These are phyloP conservation scores for Rhodamnia rubescens DNA, from an alignment of 345 rosid species.

Conservation along the genomic window DNA sequence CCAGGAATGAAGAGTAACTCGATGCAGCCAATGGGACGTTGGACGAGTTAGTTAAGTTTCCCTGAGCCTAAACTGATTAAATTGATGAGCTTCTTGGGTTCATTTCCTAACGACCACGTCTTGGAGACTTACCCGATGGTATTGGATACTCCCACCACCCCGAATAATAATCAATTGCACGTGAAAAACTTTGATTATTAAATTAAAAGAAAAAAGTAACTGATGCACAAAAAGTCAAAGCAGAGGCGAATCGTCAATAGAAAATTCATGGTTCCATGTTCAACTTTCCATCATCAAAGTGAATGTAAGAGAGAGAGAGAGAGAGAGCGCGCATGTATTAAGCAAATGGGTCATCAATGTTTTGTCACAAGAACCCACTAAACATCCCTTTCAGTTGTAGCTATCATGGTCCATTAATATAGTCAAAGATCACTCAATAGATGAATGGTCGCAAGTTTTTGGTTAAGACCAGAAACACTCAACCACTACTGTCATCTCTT, in stretches of 20 bases:
- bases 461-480: neutral
- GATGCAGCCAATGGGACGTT: too few species aligned
- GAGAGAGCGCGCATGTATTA: neutral
- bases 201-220: too few species aligned
- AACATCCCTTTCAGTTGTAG: neutral
- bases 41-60: too few species aligned
- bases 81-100: too few species aligned
- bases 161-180: too few species aligned
- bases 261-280: neutral
- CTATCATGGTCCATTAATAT: neutral
- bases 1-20: neutral
- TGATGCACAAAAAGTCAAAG: neutral
- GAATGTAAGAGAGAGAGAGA: neutral
- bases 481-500: neutral
- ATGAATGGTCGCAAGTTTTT: neutral
- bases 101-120: too few species aligned
- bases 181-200: too few species aligned
- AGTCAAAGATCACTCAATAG: neutral
- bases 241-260: neutral
- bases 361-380: neutral
- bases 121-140: too few species aligned
- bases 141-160: too few species aligned
- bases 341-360: neutral
- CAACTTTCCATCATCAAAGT: neutral
- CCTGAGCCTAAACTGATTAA: too few species aligned